Percentiles rank a stretch among this genome's conserved stretches.
Evolutionary conservation across 306 rosid species (phyloP).

Genomic region (Pterocarpus macrocarpus): DNA sequence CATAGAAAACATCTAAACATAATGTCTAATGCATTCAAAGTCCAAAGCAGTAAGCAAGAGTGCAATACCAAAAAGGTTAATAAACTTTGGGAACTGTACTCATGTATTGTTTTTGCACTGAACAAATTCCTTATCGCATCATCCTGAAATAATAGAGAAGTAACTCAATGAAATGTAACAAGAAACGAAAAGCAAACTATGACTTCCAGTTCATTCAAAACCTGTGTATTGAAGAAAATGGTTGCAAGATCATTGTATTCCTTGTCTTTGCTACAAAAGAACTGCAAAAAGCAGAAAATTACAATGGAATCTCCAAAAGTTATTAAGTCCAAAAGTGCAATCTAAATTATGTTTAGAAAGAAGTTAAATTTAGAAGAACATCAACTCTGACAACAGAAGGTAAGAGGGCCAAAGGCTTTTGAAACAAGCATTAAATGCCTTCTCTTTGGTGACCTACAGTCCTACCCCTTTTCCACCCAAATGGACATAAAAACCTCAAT

Average conservation of each 20-base stretch:
- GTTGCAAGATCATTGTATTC: slow-evolving; percentile 99
- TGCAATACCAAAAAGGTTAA: slow-evolving; percentile 89
- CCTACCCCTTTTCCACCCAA: neutral
- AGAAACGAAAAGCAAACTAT: slow-evolving; percentile 38
- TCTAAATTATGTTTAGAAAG: slow-evolving; percentile 36
- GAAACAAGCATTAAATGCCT: slow-evolving; percentile 17
- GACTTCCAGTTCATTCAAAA: slow-evolving; percentile 45
- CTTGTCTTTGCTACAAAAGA: slow-evolving; percentile 84
- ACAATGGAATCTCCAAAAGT: slow-evolving; percentile 37
- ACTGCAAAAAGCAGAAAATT: slow-evolving; percentile 61
- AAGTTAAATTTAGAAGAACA: slow-evolving; percentile 28
- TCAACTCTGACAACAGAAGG: neutral
- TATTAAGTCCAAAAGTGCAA: slow-evolving; percentile 37
- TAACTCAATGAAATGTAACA: slow-evolving; percentile 31
- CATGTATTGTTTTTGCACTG: slow-evolving; percentile 96
- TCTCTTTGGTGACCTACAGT: slow-evolving; percentile 20
- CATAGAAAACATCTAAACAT: slow-evolving; percentile 34
- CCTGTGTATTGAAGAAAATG: slow-evolving; percentile 97
- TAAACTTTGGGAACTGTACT: slow-evolving; percentile 92
- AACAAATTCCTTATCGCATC: slow-evolving; percentile 98
- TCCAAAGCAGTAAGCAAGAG: slow-evolving; percentile 44
- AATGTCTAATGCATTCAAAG: slow-evolving; percentile 12
- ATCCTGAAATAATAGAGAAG: slow-evolving; percentile 71
- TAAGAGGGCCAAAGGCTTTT: slow-evolving; percentile 3
- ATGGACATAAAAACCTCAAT: slow-evolving; percentile 8